Evolutionary conservation across 345 rosid species (phyloP).

Genomic region (Hirschfeldia incana): DNA sequence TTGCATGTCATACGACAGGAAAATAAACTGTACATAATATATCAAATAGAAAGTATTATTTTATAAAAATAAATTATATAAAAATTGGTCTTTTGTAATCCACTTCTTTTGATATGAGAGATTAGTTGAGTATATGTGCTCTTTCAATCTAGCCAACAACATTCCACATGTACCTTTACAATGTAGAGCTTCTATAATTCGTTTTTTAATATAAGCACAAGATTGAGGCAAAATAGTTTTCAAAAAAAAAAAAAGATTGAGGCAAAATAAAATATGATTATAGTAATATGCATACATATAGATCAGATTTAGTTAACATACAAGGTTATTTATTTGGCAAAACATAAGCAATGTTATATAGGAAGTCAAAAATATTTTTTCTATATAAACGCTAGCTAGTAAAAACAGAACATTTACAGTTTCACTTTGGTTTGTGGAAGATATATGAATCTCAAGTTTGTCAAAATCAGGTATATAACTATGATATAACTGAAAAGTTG

Average conservation of each 20-base stretch:
- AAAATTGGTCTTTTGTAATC: slow-evolving; percentile 20
- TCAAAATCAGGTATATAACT: neutral
- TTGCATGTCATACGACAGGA: slow-evolving; percentile 20
- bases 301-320: neutral
- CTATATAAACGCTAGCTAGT: neutral
- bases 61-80: neutral
- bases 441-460: neutral
- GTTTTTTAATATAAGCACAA: neutral
- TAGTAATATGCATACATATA: neutral
- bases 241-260: neutral
- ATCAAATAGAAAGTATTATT: neutral
- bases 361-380: neutral
- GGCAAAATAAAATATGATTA: neutral
- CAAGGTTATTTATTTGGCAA: neutral
- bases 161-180: slow-evolving; percentile 31
- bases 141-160: slow-evolving; percentile 39
- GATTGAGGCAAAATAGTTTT: neutral
- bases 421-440: neutral
- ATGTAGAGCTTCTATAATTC: slow-evolving; percentile 15
- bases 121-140: slow-evolving; percentile 42
- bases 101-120: slow-evolving; percentile 27
- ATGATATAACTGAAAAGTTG: neutral
- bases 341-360: neutral
- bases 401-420: neutral
- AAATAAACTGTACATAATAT: neutral